Conservation (phyloP, 495 filamentous ascomycete species). For the Penicillium goetzii region DNA sequence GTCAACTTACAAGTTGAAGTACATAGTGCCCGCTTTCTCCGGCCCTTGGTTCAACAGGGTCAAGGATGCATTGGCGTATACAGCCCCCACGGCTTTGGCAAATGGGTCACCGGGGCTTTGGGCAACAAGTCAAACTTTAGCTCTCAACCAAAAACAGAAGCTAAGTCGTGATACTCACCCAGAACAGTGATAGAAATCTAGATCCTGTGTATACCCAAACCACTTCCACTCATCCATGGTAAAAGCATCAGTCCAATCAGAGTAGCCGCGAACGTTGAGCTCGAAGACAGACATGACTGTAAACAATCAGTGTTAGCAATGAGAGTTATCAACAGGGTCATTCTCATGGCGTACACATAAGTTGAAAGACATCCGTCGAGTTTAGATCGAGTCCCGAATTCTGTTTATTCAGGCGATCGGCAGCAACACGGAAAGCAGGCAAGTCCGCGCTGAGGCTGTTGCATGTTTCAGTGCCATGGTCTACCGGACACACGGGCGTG, state of each 20-base stretch:
- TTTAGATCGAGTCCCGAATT: conserved; percentile 28
- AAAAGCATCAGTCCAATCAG: conserved; percentile 57
- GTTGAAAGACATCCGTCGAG: conserved; percentile 23
- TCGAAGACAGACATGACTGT: conserved; percentile 56
- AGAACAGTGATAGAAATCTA: conserved; percentile 58
- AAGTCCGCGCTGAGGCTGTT: conserved; percentile 12
- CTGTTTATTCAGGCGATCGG: conserved; percentile 32
- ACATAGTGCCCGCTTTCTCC: conserved; percentile 44
- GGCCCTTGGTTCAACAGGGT: conserved; percentile 53
- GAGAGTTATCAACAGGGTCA: neutral
- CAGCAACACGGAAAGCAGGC: conserved; percentile 27
- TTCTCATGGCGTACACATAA: conserved; percentile 25
- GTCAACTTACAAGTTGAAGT: conserved; percentile 54
- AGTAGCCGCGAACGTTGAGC: conserved; percentile 49
- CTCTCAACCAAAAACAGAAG: neutral
- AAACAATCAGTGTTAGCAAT: neutral
- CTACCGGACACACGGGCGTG: conserved; percentile 42
- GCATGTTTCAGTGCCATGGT: conserved; percentile 16
- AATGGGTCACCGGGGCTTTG: conserved; percentile 42
- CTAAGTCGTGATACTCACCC: conserved; percentile 29
- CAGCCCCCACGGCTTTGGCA: conserved; percentile 52
- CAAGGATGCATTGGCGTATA: conserved; percentile 57
- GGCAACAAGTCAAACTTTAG: neutral
- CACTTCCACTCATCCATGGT: conserved; percentile 53
- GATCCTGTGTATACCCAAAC: conserved; percentile 57